phyloP scores from a whole-genome alignment of 2,329 filamentous ascomycete species.

The Colletotrichum spinosum region DNA sequence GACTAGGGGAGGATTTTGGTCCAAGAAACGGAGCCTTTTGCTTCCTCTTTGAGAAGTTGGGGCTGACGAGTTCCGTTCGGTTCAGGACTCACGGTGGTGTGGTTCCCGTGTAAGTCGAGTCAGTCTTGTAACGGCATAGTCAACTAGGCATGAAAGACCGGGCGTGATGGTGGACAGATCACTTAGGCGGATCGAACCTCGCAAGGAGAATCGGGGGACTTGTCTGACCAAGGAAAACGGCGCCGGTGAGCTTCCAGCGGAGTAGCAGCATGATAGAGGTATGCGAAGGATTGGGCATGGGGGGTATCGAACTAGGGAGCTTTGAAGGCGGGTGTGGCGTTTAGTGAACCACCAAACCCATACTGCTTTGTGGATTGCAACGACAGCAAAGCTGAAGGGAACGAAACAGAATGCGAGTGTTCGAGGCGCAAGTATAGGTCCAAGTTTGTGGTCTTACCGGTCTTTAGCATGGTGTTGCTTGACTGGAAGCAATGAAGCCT shows the following conservation, averaged over 20 bases:
- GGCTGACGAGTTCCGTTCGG: not conserved
- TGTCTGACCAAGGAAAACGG: not conserved
- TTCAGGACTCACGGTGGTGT: slow-evolving; percentile 5
- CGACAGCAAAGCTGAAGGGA: no score
- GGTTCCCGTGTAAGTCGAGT: slow-evolving; percentile 1
- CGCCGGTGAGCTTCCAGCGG: not conserved
- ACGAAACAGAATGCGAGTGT: no score
- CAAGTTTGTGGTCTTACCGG: no score
- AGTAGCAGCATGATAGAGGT: no score
- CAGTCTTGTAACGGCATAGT: slow-evolving; percentile 17
- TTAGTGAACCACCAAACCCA: no score
- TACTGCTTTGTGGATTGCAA: no score
- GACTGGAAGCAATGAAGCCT: no score
- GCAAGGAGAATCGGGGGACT: slow-evolving; percentile 7
- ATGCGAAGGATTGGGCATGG: no score
- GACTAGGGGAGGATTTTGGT: not conserved
- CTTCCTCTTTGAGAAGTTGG: not conserved
- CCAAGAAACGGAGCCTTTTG: not conserved
- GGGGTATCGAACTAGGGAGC: no score
- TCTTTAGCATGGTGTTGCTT: no score
- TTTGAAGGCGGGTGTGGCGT: no score
- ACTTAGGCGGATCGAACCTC: not conserved
- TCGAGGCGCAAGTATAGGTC: no score
- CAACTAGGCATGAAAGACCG: slow-evolving; percentile 13
- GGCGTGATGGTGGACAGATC: not conserved